These are phyloP conservation scores for Trametes hirsuta DNA, from an alignment of 1,284 basidiomycete genomes.

Conservation along the genomic window DNA sequence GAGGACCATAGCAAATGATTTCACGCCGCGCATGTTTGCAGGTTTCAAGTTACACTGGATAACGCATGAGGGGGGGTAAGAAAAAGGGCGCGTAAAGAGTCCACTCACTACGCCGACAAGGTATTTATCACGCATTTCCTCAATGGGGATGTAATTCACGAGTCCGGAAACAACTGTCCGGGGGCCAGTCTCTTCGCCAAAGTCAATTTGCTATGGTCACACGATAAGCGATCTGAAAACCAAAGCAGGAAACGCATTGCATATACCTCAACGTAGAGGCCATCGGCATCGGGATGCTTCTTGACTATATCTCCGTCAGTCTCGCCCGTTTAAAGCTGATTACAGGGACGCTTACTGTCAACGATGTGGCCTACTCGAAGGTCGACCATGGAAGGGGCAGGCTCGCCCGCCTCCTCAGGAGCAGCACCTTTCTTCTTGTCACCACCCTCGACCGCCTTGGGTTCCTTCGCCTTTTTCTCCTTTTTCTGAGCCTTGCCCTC, in stretches of 20 bases:
- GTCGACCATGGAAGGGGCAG: constrained; percentile 93
- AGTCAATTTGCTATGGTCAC: constrained; percentile 79
- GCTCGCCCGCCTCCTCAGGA: constrained; percentile 66
- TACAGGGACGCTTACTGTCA: constrained; percentile 65
- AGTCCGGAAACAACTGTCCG: constrained; percentile 94
- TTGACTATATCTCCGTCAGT: constrained; percentile 58
- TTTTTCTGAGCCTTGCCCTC: constrained; percentile 41
- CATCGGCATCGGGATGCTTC: constrained; percentile 94
- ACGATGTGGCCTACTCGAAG: constrained; percentile 89
- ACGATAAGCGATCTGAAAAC: background rate
- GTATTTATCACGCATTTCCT: constrained; percentile 85
- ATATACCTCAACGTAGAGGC: constrained; percentile 84
- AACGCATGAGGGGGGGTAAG: background rate
- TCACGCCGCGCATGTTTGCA: constrained; percentile 93
- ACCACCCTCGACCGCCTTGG: constrained; percentile 33
- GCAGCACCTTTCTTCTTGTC: constrained; percentile 42
- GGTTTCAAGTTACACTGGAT: constrained; percentile 91
- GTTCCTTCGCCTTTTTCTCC: constrained; percentile 57
- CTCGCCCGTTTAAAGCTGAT: background rate
- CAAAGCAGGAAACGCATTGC: background rate
- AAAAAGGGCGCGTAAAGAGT: constrained; percentile 1
- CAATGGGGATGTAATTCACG: constrained; percentile 93
- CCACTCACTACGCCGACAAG: constrained; percentile 82
- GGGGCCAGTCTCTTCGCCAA: constrained; percentile 92
- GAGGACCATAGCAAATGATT: constrained; percentile 96